Percentiles rank a stretch among this genome's conserved stretches.
These are phyloP conservation scores for Coniferiporia sulphurascens DNA, from an alignment of 1,284 basidiomycete species.

Conservation along the genomic window DNA sequence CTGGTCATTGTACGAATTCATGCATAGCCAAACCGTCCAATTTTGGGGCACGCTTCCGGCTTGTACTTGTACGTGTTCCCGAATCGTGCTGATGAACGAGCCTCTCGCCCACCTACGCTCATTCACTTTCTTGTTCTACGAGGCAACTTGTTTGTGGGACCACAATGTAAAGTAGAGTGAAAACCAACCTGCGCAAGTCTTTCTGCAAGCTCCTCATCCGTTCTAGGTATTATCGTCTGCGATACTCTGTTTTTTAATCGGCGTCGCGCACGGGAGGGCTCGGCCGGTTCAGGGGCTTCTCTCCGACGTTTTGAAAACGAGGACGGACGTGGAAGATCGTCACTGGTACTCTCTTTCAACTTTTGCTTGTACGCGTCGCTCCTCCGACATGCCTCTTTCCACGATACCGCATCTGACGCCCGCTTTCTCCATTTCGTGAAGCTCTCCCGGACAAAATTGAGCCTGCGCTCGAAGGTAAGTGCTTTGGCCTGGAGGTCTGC, in stretches of 20 bases:
- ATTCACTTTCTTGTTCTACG: slow-evolving; percentile 63
- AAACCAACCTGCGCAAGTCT: slow-evolving; percentile 59
- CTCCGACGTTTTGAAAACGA: slow-evolving; percentile 24
- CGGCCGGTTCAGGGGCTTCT: slow-evolving; percentile 21
- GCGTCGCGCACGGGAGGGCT: slow-evolving; percentile 33
- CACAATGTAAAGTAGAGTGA: neutral
- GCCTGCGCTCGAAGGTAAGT: slow-evolving; percentile 34
- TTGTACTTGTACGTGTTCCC: slow-evolving; percentile 32
- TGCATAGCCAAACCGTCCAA: slow-evolving; percentile 66
- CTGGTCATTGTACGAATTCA: slow-evolving; percentile 62
- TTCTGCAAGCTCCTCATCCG: slow-evolving; percentile 59
- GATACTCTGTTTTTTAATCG: slow-evolving; percentile 43
- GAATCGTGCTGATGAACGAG: slow-evolving; percentile 53
- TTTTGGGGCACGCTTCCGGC: slow-evolving; percentile 26
- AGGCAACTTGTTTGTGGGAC: slow-evolving; percentile 17
- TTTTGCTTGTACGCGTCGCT: slow-evolving; percentile 57
- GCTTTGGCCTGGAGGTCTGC: slow-evolving; percentile 25
- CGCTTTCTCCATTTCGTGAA: slow-evolving; percentile 43
- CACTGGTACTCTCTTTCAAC: slow-evolving; percentile 28
- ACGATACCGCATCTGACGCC: slow-evolving; percentile 41
- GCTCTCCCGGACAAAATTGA: slow-evolving; percentile 29
- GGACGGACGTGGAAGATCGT: slow-evolving; percentile 1
- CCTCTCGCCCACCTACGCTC: slow-evolving; percentile 64
- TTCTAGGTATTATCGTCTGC: slow-evolving; percentile 44
- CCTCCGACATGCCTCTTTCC: slow-evolving; percentile 52